phyloP scores from a whole-genome alignment of 768 basidiomycete genomes.

The Mycena epipterygia region DNA sequence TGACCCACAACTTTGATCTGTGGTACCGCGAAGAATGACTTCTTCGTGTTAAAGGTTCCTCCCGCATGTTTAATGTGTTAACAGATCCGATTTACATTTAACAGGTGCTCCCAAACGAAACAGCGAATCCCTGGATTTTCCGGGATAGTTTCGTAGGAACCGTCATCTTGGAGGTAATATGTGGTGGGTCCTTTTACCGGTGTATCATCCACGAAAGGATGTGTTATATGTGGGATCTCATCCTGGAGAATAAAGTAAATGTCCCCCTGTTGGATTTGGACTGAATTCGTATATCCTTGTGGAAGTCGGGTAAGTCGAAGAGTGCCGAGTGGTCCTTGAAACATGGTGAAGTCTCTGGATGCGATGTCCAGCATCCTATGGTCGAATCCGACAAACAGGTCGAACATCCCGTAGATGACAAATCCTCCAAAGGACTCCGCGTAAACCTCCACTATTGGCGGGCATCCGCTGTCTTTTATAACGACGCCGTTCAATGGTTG shows the following conservation, averaged over 20 bases:
- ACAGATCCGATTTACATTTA: background rate
- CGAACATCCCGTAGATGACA: background rate
- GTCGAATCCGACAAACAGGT: slow-evolving; percentile 9
- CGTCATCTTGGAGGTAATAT: background rate
- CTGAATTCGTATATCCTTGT: slow-evolving; percentile 6
- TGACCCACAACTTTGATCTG: background rate
- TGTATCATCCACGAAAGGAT: background rate
- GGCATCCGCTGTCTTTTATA: background rate
- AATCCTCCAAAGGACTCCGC: background rate
- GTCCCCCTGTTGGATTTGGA: slow-evolving; percentile 8
- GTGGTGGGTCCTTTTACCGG: background rate
- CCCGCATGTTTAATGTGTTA: background rate
- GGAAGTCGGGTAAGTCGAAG: background rate
- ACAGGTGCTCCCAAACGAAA: background rate
- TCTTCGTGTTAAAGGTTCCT: background rate
- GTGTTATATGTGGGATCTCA: background rate
- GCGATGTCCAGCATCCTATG: background rate
- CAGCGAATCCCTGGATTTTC: background rate
- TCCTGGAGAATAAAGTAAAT: slow-evolving; percentile 4
- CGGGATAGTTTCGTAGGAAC: background rate
- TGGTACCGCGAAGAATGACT: background rate
- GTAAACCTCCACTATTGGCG: background rate
- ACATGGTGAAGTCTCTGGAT: background rate
- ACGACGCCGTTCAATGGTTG: background rate
- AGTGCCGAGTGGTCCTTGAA: background rate